Evolutionary conservation across 2,329 filamentous ascomycete species (phyloP).

Genomic region (Xylaria sp.): DNA sequence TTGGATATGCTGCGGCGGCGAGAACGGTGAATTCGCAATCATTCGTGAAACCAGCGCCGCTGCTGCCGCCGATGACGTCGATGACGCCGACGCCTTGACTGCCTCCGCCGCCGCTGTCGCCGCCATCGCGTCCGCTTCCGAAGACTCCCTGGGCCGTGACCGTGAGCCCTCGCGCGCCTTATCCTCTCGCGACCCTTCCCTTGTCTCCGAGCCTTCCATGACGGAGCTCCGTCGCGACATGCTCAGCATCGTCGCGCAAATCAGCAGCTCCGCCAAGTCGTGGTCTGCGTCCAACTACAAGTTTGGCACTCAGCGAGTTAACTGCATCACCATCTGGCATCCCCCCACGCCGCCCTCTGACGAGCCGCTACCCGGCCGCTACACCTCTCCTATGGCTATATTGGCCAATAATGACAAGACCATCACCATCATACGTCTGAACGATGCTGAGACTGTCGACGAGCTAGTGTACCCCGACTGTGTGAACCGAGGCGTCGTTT

Average conservation of each 20-base stretch:
- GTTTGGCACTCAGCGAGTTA: slow-evolving; percentile 70
- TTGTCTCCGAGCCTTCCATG: slow-evolving; percentile 50
- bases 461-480: slow-evolving; percentile 80
- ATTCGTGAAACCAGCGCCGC: slow-evolving; percentile 63
- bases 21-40: slow-evolving; percentile 86
- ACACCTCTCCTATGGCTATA: slow-evolving; percentile 70
- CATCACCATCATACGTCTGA: slow-evolving; percentile 83
- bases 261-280: slow-evolving; percentile 56
- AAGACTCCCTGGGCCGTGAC: slow-evolving; percentile 44
- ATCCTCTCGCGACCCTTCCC: slow-evolving; percentile 40
- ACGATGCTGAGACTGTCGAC: slow-evolving; percentile 72
- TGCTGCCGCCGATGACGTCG: slow-evolving; percentile 41
- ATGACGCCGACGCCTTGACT: slow-evolving; percentile 44
- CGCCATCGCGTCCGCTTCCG: slow-evolving; percentile 49
- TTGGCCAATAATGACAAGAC: slow-evolving; percentile 93
- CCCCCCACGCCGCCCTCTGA: slow-evolving; percentile 54
- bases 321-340: slow-evolving; percentile 74
- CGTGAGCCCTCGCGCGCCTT: slow-evolving; percentile 41
- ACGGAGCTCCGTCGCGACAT: slow-evolving; percentile 49
- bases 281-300: slow-evolving; percentile 63
- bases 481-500: slow-evolving; percentile 95
- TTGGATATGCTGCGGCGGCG: slow-evolving; percentile 91
- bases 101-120: slow-evolving; percentile 42
- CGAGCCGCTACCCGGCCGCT: slow-evolving; percentile 52
- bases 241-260: slow-evolving; percentile 49